A percentile compares a stretch with the other conserved stretches of the same genome.
These are phyloP conservation scores for Mucor piriformis DNA, from an alignment of 371 early-diverging fungal species.

Conservation along the genomic window DNA sequence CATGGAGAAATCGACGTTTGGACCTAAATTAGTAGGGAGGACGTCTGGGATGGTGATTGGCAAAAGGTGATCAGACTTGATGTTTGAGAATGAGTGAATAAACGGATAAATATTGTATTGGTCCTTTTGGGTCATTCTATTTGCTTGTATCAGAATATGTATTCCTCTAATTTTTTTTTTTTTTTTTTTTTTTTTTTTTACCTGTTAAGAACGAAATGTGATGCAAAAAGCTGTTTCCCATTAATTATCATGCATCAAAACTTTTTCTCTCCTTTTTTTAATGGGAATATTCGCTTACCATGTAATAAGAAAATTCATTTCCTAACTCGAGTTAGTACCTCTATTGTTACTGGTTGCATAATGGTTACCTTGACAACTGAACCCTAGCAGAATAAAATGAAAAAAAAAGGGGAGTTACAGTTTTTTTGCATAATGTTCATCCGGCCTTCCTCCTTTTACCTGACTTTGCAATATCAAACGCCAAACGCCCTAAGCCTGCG, in stretches of 20 bases:
- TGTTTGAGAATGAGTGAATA: conserved; percentile 88
- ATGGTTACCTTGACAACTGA: conserved; percentile 75
- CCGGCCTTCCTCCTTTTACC: conserved; percentile 37
- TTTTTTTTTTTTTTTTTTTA: conserved; percentile 12
- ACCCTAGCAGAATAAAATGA: conserved; percentile 48
- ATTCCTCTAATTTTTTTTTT: not conserved
- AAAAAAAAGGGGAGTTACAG: no score
- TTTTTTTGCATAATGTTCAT: not conserved
- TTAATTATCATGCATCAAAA: not conserved
- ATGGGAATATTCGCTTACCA: conserved; percentile 46
- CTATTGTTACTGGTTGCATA: conserved; percentile 2
- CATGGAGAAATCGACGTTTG: conserved; percentile 88
- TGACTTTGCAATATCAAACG: conserved; percentile 78
- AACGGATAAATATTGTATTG: conserved; percentile 85
- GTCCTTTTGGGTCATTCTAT: conserved; percentile 38
- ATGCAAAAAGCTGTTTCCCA: conserved; percentile 68
- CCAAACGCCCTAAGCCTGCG: conserved; percentile 90
- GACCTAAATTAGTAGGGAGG: conserved; percentile 65
- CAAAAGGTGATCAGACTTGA: conserved; percentile 53
- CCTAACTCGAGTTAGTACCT: conserved; percentile 39
- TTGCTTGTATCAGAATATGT: not conserved
- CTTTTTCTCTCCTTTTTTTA: not conserved
- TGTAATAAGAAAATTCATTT: conserved; percentile 80
- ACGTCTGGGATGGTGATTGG: conserved; percentile 84
- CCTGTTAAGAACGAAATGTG: conserved; percentile 87